Base-by-base conservation (phyloP, 208 protist genomes). In the Acanthamoeba triangularis region DNA sequence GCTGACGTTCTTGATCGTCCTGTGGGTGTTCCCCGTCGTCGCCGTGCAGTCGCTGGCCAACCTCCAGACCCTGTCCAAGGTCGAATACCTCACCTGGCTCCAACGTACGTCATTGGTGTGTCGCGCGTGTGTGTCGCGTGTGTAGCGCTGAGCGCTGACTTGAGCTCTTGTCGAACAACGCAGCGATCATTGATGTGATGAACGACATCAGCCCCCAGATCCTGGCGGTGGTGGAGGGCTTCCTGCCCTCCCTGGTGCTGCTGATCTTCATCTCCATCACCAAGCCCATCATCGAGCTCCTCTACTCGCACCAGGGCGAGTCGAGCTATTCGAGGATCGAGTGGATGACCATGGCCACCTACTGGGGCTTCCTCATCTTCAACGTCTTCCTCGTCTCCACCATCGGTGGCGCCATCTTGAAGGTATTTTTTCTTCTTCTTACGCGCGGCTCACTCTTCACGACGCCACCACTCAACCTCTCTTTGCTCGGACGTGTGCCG, bases 321-420 rank as follows among this genome's bases (percentile, higher is more conserved):
- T 44, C 56, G 11, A 91, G 49, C 59, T 69, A 91, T 28, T 93
- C 63, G 8, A 74, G 5, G 6, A 74, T 67, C 59, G 87, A 93
- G 61, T 93, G 54, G 54, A 93, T 47, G 61, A 93, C 87, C 18
- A 76, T 93, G 87, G 20, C 54, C n/a, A 74, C 63, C 87, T 93
- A 76, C 63, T 67, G 61, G 61, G 35, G 37, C 30, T 93, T 93
- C 61, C 87, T 93, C 41, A 67, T 93, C 54, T 23, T 93, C 41
- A 72, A 93, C 87, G 87, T 93, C 47, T 72, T 93, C 54, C n/a
- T 93, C 35, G 30, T 93, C 33, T 93, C 87, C 37, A 93, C 87
- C 20, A 25, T 93, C 63, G 87, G 87, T 23, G 87, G 87, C 47
- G 20, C 63, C 37, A 23, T 93, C 10, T 18, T 54, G 10, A 76